These are phyloP conservation scores for Picochlorum sp. DNA, from an alignment of 139 green algal genomes.

Conservation along the genomic window DNA sequence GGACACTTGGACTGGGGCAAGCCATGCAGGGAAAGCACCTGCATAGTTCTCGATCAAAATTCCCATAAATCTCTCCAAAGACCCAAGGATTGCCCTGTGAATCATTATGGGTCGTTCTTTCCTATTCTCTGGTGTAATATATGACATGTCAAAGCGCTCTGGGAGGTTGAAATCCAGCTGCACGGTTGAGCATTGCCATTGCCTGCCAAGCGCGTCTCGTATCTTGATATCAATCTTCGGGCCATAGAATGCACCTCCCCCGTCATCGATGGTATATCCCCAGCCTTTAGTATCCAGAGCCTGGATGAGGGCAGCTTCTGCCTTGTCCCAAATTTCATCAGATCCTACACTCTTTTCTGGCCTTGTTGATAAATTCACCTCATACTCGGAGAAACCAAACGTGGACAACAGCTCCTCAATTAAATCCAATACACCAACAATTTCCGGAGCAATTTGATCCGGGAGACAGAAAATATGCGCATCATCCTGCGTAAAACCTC, in stretches of 20 bases:
- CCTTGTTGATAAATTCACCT: slow-evolving; percentile 82
- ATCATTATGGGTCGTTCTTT: slow-evolving; percentile 95
- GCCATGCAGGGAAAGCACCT: slow-evolving; percentile 83
- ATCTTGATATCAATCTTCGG: slow-evolving; percentile 99
- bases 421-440: slow-evolving; percentile 76
- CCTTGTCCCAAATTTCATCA: slow-evolving; percentile 78
- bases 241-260: slow-evolving; percentile 96
- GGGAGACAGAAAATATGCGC: slow-evolving; percentile 98
- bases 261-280: slow-evolving; percentile 60
- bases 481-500: slow-evolving; percentile 98
- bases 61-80: slow-evolving; percentile 92
- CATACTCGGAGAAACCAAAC: slow-evolving; percentile 89
- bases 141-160: slow-evolving; percentile 85
- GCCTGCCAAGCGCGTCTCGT: slow-evolving; percentile 78
- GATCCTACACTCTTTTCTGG: slow-evolving; percentile 89
- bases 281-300: slow-evolving; percentile 74
- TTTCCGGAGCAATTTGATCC: slow-evolving; percentile 78
- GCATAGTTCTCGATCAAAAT: slow-evolving; percentile 97
- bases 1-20: slow-evolving; percentile 79
- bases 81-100: slow-evolving; percentile 91
- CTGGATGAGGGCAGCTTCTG: slow-evolving; percentile 67
- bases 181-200: slow-evolving; percentile 98
- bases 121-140: slow-evolving; percentile 57
- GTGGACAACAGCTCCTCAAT: slow-evolving; percentile 74
- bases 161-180: slow-evolving; percentile 98